Base-by-base conservation (phyloP, 164 flowering plant species). In the Cinnamomum micranthum region DNA sequence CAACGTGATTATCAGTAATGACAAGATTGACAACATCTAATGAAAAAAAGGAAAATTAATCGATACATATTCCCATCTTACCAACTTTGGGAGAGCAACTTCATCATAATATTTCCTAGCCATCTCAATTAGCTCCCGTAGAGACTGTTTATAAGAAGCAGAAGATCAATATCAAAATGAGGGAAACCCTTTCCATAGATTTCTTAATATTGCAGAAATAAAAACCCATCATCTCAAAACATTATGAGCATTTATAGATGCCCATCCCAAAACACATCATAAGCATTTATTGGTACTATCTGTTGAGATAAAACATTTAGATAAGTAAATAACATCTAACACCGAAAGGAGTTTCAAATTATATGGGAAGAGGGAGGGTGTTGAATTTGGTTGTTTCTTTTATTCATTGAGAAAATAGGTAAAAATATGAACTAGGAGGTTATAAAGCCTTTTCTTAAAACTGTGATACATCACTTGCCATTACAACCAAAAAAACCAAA, bases 31-130 rank as follows among this genome's bases (percentile, higher is more conserved):
- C 60, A 52, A 24, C 22, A 52, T 25, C 9, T 70, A 69, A 11
- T 35, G 22, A 50, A 23, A 65, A n/a, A 65, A 4, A 67, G 11
- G 22, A 17, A 68, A 12, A 6, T 24, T 58, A 22, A 19, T 68
- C 25, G 28, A 47, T 51, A 25, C 50, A 65, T 63, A 67, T 31
- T 69, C 12, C 68, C 52, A 19, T 65, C 60, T 87, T 87, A 95
- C 99, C 96, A 95, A 86, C 84, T 95, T 95, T 59, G 97, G 95
- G 71, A 95, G 88, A 59, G 99, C 99, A 65, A 92, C 95, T 71
- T 95, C 99, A 74, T 79, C 79, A 73, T 95, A 95, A 80, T 93
- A 95, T 78, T 90, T 93, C 82, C 88, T 87, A n/a, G 97, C 91
- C 83, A 90, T 77, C 59, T 90, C 92, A 65, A 86, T 85, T 75